Evolutionary conservation across 140 eudicot species (phyloP), one percentile per base, ranked within the genome.

Genomic region (Ambrosia hybrid): DNA sequence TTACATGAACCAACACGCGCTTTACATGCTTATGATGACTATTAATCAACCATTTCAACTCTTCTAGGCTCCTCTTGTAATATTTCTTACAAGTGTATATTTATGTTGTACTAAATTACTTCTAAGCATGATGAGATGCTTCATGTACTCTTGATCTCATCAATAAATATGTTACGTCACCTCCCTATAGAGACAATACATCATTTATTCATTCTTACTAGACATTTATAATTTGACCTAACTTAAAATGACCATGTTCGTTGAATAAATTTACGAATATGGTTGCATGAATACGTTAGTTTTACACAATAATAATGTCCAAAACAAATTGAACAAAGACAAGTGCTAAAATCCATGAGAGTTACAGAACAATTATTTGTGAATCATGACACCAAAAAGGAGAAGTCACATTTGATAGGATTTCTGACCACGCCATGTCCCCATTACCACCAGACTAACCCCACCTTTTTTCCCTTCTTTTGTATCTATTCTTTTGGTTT

Each of bases 341-440:
- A 79, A 79, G 59, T 58, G 83, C 83, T 79, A 79, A 73, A 79
- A 58, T 79, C 83, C 83, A 79, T 73, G 75, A 60, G 26, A 51
- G 64, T 57, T 66, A 46, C 77, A 62, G 61, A 71, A n/a, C 78
- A 78, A 79, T 79, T 57, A 79, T 79, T 79, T 66, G 51, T 73
- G 83, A 79, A 79, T 79, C 83, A 79, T 79, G 75, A 79, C 75
- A 79, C 79, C 79, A 79, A 67, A 73, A 79, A 79, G 83, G 83
- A 72, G 79, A 73, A 45, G 83, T 73, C 79, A 72, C 70, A 57
- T 21, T 72, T 78, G 78, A 72, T 72, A 65, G 56, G 77, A 72
- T 78, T 65, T 73, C 79, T 79, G 83, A 65, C 79, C 75, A 72
- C 16, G 83, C 82, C 34, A 65, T 72, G 78, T 78, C 82, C 67